These are phyloP conservation scores for Diversispora eburnea DNA, from an alignment of 192 early-diverging fungal genomes.

Conservation along the genomic window DNA sequence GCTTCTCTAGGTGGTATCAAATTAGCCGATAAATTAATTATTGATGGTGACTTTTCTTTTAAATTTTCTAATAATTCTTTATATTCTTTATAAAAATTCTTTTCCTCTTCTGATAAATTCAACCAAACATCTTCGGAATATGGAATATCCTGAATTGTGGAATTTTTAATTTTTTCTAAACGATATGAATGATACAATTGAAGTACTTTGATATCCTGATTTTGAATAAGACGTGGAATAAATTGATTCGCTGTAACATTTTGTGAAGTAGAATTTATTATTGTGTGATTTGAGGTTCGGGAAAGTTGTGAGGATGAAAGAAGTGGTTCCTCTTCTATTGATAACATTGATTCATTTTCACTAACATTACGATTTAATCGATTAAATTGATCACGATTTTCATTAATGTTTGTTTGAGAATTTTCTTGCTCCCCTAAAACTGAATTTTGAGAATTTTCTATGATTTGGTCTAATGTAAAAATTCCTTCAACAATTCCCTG, in stretches of 20 bases:
- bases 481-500: not conserved
- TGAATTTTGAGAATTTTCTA: not conserved
- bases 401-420: not conserved
- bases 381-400: no score
- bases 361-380: no score
- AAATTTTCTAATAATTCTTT: not conserved
- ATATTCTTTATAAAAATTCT: not conserved
- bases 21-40: not conserved
- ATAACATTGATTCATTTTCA: no score
- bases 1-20: not conserved
- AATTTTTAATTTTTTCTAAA: not conserved
- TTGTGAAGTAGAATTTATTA: not conserved
- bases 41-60: not conserved
- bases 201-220: not conserved
- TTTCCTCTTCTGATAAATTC: not conserved
- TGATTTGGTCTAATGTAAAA: not conserved
- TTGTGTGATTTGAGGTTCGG: not conserved
- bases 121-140: not conserved
- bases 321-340: no score
- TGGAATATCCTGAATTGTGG: not conserved
- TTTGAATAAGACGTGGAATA: not conserved
- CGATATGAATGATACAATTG: not conserved
- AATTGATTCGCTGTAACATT: not conserved
- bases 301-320: not conserved
- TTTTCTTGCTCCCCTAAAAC: no score